phyloP scores from a whole-genome alignment of 805 yeast species.

The Candida insectorum region DNA sequence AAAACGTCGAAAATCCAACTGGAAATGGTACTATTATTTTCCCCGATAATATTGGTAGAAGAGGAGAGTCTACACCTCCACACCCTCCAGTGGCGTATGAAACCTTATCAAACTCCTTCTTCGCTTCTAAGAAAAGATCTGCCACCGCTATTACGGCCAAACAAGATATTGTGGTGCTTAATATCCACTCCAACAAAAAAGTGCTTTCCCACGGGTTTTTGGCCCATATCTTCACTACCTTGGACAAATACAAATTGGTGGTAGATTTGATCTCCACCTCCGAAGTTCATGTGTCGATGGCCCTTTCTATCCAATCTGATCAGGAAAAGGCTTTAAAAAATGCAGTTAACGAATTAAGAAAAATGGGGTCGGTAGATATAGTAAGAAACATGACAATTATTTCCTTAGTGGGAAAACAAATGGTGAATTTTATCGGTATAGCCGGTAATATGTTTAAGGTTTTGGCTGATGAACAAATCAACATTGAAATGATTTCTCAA shows the following conservation, averaged over 20 bases:
- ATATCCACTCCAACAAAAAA: slow-evolving; percentile 91
- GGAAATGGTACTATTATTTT: slow-evolving; percentile 93
- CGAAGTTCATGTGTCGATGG: slow-evolving; percentile 98
- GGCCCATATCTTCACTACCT: slow-evolving; percentile 82
- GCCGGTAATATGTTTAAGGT: slow-evolving; percentile 97
- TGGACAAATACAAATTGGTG: slow-evolving; percentile 80
- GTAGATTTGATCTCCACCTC: slow-evolving; percentile 96
- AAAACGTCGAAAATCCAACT: slow-evolving; percentile 90
- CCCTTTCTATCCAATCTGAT: slow-evolving; percentile 70
- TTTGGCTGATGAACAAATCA: slow-evolving; percentile 84
- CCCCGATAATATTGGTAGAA: slow-evolving; percentile 83
- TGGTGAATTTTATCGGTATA: slow-evolving; percentile 94
- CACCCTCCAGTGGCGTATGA: slow-evolving; percentile 85
- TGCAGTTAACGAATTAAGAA: slow-evolving; percentile 75
- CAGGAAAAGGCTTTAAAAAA: slow-evolving; percentile 61
- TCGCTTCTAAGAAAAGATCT: slow-evolving; percentile 51
- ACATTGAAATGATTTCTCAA: slow-evolving; percentile 97
- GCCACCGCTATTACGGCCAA: slow-evolving; percentile 97
- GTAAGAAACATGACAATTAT: slow-evolving; percentile 86
- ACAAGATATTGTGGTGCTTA: slow-evolving; percentile 85
- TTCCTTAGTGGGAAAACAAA: slow-evolving; percentile 92
- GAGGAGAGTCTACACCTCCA: slow-evolving; percentile 89
- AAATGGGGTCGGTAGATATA: slow-evolving; percentile 85
- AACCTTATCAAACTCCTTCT: slow-evolving; percentile 33
- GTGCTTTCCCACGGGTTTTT: slow-evolving; percentile 92